These are phyloP conservation scores for Alternaria longipes DNA, from an alignment of 2,329 filamentous ascomycete genomes.

Conservation along the genomic window DNA sequence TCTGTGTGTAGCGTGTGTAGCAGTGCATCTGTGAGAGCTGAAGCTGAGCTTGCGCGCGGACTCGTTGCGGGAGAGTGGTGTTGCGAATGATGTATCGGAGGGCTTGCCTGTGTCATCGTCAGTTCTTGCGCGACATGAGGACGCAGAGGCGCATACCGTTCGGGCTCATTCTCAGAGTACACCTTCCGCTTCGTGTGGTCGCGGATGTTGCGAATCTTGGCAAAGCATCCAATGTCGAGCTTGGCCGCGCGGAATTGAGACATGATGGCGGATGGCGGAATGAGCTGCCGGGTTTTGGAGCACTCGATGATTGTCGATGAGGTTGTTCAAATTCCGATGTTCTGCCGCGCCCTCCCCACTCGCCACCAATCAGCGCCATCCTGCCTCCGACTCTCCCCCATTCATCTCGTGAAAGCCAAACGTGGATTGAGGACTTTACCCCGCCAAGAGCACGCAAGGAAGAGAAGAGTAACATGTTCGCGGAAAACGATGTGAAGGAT, in stretches of 20 bases:
- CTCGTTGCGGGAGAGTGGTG: constrained; percentile 80
- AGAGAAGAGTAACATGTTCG: constrained; percentile 39
- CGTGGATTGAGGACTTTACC: neutral
- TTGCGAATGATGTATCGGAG: constrained; percentile 88
- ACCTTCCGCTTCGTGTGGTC: constrained; percentile 97
- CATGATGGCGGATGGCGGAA: constrained; percentile 42
- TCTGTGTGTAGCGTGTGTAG: constrained; percentile 93
- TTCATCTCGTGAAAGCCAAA: neutral
- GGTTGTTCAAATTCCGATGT: constrained; percentile 18
- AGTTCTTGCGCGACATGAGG: constrained; percentile 8
- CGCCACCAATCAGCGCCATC: constrained; percentile 18
- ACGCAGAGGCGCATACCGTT: constrained; percentile 70
- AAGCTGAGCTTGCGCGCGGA: constrained; percentile 90
- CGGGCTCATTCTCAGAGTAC: constrained; percentile 84
- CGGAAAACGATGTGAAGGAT: constrained; percentile 42
- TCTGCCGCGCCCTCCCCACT: constrained; percentile 18
- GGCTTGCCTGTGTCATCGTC: constrained; percentile 71
- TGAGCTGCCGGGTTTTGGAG: constrained; percentile 5
- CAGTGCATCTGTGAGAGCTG: constrained; percentile 94
- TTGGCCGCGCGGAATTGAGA: constrained; percentile 88
- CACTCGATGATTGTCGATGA: constrained; percentile 15
- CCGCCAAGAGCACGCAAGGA: neutral
- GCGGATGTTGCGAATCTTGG: constrained; percentile 87
- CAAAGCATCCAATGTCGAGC: constrained; percentile 85
- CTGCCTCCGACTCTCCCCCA: constrained; percentile 9